Percentiles rank a stretch among this genome's conserved stretches.
Conservation (phyloP, 2,329 filamentous ascomycete genomes). For the Fusarium musae region DNA sequence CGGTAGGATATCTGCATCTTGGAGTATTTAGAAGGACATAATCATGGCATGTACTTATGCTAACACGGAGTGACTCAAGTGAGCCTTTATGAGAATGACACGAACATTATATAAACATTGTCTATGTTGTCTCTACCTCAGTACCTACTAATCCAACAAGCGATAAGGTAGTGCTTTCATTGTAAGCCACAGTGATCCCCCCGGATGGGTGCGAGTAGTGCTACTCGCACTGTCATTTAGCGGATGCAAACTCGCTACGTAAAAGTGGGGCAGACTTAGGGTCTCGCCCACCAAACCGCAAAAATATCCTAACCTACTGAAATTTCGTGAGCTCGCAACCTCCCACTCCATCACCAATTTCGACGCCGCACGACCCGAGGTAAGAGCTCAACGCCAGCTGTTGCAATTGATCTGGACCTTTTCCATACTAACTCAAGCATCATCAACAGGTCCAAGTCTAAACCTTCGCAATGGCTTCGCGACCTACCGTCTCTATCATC, state of each 20-base stretch:
- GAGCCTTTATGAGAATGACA: constrained; percentile 34
- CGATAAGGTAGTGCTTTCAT: background rate
- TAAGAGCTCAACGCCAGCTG: constrained; percentile 43
- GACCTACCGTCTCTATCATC: constrained; percentile 98
- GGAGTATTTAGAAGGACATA: constrained; percentile 30
- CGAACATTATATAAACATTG: constrained; percentile 4
- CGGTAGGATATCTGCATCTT: constrained; percentile 30
- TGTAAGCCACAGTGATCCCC: background rate
- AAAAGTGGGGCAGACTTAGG: constrained; percentile 50
- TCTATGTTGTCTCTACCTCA: background rate
- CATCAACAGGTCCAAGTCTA: constrained; percentile 51
- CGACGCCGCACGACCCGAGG: constrained; percentile 56
- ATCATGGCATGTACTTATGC: constrained; percentile 38
- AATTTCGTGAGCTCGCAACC: constrained; percentile 51
- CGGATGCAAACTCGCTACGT: constrained; percentile 42
- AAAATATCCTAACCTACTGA: constrained; percentile 48
- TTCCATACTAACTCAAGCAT: constrained; percentile 35
- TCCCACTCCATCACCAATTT: constrained; percentile 51
- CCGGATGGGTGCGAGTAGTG: background rate
- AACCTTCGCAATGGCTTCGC: constrained; percentile 82
- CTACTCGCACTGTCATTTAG: background rate
- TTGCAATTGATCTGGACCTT: constrained; percentile 9
- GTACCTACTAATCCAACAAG: background rate
- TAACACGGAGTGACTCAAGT: constrained; percentile 27
- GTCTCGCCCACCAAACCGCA: constrained; percentile 52